Conservation (phyloP, 192 early-diverging fungal genomes). For the Coemansia sp. region DNA sequence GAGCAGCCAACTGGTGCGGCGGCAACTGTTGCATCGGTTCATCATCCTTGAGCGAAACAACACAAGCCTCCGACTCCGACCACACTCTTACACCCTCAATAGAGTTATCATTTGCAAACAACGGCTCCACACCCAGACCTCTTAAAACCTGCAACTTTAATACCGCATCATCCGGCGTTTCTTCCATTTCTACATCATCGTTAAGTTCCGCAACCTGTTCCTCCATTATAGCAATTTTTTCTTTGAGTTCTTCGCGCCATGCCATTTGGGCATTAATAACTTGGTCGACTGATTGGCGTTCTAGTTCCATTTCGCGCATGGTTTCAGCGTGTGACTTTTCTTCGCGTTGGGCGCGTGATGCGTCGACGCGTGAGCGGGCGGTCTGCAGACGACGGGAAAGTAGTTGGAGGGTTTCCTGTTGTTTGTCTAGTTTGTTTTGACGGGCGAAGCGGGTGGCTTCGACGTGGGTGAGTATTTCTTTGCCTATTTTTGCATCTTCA, state of each 20-base stretch:
- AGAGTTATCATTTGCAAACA: conserved; percentile 14
- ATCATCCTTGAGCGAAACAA: conserved; percentile 12
- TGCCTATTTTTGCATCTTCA: conserved; percentile 26
- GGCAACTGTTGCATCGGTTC: conserved; percentile 1
- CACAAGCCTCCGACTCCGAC: conserved; percentile 17
- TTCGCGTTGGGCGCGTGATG: conserved; percentile 43
- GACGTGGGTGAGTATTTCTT: conserved; percentile 9
- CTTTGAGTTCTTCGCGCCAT: conserved; percentile 10
- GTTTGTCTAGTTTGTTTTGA: conserved; percentile 16
- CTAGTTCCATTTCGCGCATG: conserved; percentile 37
- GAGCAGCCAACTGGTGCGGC: conserved; percentile 38
- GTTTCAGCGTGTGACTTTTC: conserved; percentile 42
- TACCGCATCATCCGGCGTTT: conserved; percentile 22
- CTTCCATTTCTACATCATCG: conserved; percentile 25
- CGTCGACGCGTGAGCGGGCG: conserved; percentile 31
- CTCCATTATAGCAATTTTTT: conserved; percentile 25
- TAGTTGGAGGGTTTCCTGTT: conserved; percentile 38
- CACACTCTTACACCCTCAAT: conserved; percentile 21
- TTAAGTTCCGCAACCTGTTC: conserved; percentile 12
- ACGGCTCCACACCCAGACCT: conserved; percentile 44
- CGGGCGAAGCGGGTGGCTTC: conserved; percentile 14
- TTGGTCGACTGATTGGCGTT: conserved; percentile 16
- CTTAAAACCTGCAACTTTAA: conserved; percentile 37
- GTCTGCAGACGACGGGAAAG: conserved; percentile 45
- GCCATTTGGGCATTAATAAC: conserved; percentile 18